Percentiles rank a stretch among this genome's conserved stretches.
phyloP scores from a whole-genome alignment of 768 basidiomycete genomes.

The Suillus cothurnatus region DNA sequence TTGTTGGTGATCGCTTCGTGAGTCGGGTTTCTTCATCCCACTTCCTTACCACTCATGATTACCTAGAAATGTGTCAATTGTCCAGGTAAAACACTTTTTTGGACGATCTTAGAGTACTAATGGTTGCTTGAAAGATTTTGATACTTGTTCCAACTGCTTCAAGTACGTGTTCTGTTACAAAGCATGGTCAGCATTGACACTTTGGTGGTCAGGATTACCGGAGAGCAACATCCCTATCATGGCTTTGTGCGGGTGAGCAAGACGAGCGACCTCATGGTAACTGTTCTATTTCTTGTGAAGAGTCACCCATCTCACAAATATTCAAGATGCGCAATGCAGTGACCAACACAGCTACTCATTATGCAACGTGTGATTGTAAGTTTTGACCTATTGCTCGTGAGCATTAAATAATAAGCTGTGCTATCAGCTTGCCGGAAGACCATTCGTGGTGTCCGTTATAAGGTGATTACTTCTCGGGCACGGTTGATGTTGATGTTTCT shows the following conservation, averaged over 20 bases:
- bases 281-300: conserved; percentile 20
- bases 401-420: neutral
- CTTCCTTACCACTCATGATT: conserved; percentile 7
- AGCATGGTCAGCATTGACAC: conserved; percentile 7
- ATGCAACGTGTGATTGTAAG: conserved; percentile 61
- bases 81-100: conserved; percentile 41
- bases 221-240: conserved; percentile 76
- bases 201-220: conserved; percentile 50
- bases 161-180: conserved; percentile 37
- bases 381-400: too few species aligned
- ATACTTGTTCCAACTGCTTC: conserved; percentile 74
- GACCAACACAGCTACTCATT: conserved; percentile 40
- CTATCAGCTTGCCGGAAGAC: conserved; percentile 44
- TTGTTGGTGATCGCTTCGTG: conserved; percentile 75
- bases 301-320: neutral
- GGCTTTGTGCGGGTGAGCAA: conserved; percentile 66
- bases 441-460: conserved; percentile 71
- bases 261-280: conserved; percentile 58
- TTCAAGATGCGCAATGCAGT: conserved; percentile 33
- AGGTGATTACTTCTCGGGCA: conserved; percentile 42
- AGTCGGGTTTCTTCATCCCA: conserved; percentile 28
- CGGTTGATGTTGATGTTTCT: neutral
- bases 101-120: neutral
- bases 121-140: conserved; percentile 55
- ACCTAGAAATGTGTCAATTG: conserved; percentile 77